Base-by-base conservation (phyloP, 306 rosid species). In the Abrus precatorius region DNA sequence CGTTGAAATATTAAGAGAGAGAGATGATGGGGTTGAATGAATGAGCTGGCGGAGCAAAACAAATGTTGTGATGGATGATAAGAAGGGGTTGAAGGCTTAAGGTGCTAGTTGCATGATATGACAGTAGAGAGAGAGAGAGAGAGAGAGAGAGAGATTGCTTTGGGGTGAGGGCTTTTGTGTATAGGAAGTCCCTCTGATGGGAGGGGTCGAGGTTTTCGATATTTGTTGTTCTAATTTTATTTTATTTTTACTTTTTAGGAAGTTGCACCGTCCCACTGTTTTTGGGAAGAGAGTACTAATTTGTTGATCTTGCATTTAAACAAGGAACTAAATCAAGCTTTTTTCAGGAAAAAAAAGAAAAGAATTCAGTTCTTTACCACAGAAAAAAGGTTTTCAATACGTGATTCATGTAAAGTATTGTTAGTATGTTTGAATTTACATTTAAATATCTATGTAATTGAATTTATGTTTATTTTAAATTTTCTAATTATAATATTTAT, bases 61-160 rank as follows among this genome's bases (percentile, higher is more conserved):
- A 85, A 88, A 80, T 88, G 88, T 89, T 80, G 88, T 80, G 92
- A 67, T 84, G 88, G 20, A 20, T 20, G 20, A 20, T 20, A 20
- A 69, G 89, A 80, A 83, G 80, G 72, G 59, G 68, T 80, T 77
- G 85, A 87, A 79, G 78, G 48, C 69, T 69, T 80, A 80, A 86
- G 78, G 66, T 14, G 82, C 88, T 28, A 66, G 41, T 66, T 90
- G 96, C 97, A 94, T 92, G 97, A 94, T 87, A 89, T 85, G 93
- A 89, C 92, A 88, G 63, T 53, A 50, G 56, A 36, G 36, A 30
- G 61, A 13, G 70, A 52, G 7, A 60, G 44, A 56, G 57, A n/a
- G n/a, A n/a, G n/a, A n/a, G n/a, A 64, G 64, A 71, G 72, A 36
- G 20, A 75, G 65, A 48, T 36, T 36, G 40, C 40, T 36, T 36